A percentile compares a stretch with the other conserved stretches of the same genome.
Conservation (phyloP, 2,329 filamentous ascomycete genomes). For the Phialocephala subalpina region DNA sequence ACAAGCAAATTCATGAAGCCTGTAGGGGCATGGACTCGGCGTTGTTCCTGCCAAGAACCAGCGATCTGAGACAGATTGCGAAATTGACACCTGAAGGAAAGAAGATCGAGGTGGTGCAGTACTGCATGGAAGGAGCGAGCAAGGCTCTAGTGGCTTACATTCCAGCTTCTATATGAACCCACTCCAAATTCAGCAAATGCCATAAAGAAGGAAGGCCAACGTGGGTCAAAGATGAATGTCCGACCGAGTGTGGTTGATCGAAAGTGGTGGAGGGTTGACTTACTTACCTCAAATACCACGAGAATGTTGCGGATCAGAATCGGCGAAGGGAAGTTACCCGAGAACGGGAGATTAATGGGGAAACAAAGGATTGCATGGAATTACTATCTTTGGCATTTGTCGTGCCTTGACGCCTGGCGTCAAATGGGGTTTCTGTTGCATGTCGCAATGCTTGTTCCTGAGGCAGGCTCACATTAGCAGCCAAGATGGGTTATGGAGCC, state of each 20-base stretch:
- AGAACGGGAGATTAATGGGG: neutral
- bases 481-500: neutral
- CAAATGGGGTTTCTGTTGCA: slow-evolving; percentile 30
- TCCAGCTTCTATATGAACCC: slow-evolving; percentile 43
- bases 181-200: neutral
- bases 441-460: slow-evolving; percentile 28
- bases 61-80: slow-evolving; percentile 82
- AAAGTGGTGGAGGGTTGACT: no score
- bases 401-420: slow-evolving; percentile 31
- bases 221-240: no score
- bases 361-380: neutral
- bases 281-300: no score
- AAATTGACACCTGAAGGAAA: slow-evolving; percentile 55
- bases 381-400: slow-evolving; percentile 9
- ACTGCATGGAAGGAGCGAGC: slow-evolving; percentile 89
- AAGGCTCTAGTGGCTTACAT: slow-evolving; percentile 78
- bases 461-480: slow-evolving; percentile 29
- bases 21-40: slow-evolving; percentile 70
- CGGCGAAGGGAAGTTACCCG: no score
- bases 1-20: slow-evolving; percentile 67
- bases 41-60: slow-evolving; percentile 86
- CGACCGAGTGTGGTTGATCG: no score
- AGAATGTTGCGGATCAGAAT: no score
- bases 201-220: no score
- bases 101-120: slow-evolving; percentile 83